phyloP scores from a whole-genome alignment of 2,329 filamentous ascomycete genomes.

The Xylariaceae sp. region DNA sequence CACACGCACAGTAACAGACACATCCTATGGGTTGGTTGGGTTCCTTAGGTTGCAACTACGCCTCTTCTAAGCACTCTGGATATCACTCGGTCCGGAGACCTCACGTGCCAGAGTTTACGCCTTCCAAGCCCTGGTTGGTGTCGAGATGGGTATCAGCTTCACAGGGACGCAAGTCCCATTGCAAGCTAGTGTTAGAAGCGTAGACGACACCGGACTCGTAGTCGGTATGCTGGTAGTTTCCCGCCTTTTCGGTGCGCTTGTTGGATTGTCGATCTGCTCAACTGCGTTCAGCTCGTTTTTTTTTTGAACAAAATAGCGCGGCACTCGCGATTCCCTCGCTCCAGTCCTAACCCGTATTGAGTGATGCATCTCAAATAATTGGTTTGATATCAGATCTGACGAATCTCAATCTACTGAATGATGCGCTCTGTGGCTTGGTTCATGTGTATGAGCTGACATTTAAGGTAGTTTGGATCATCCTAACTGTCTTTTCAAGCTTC shows the following conservation, averaged over 20 bases:
- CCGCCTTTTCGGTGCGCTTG: conserved; percentile 34
- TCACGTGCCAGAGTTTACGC: not conserved
- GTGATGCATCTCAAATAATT: too few species aligned
- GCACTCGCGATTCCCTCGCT: too few species aligned
- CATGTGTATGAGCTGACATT: too few species aligned
- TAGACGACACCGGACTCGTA: conserved; percentile 33
- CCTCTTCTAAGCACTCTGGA: conserved; percentile 1
- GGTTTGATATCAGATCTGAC: too few species aligned
- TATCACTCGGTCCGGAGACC: not conserved
- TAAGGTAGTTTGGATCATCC: too few species aligned
- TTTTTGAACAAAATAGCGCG: too few species aligned
- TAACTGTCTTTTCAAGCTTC: too few species aligned
- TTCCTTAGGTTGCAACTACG: not conserved
- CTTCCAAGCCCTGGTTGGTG: not conserved
- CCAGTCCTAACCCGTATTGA: too few species aligned
- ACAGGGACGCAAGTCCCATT: conserved; percentile 23
- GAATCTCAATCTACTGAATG: too few species aligned
- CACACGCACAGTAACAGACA: not conserved
- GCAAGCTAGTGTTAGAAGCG: conserved; percentile 28
- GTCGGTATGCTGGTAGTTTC: conserved; percentile 30
- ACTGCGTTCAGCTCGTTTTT: conserved; percentile 34
- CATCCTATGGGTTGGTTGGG: conserved; percentile 3
- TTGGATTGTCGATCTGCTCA: conserved; percentile 33
- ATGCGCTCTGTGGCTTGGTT: too few species aligned
- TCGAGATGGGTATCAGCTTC: conserved; percentile 3